phyloP scores from a whole-genome alignment of 2,329 filamentous ascomycete species.

The Fusarium sp. region DNA sequence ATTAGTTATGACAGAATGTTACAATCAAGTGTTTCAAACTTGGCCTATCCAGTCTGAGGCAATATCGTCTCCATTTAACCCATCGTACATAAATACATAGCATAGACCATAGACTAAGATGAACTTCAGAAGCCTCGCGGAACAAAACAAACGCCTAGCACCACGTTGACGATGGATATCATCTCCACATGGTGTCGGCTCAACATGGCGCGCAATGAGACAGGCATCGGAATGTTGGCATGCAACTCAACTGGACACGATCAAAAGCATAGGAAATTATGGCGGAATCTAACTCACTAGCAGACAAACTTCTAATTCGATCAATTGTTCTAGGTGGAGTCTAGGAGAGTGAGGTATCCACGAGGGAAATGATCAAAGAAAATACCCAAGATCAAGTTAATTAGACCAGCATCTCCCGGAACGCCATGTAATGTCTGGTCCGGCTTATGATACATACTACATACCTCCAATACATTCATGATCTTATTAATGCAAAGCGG shows the following conservation, averaged over 20 bases:
- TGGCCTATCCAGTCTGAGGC: constrained; percentile 1
- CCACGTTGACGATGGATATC: constrained; percentile 3
- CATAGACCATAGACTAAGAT: background rate
- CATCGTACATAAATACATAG: background rate
- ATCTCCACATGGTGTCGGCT: constrained; percentile 39
- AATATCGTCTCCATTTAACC: constrained; percentile 19
- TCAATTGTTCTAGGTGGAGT: constrained; percentile 9
- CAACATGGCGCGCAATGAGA: constrained; percentile 33
- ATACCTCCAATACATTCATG: background rate
- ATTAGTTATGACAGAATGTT: constrained; percentile 1
- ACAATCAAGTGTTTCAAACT: constrained; percentile 35
- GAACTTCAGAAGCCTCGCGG: constrained; percentile 31
- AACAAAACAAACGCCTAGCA: constrained; percentile 25
- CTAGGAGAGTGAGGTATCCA: background rate
- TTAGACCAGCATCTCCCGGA: constrained; percentile 4
- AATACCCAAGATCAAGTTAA: background rate
- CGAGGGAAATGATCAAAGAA: constrained; percentile 17
- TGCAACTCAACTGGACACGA: background rate
- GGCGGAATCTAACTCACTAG: background rate
- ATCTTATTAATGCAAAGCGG: background rate
- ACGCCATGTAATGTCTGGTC: constrained; percentile 1
- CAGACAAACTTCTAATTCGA: background rate
- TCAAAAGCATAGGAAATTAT: background rate
- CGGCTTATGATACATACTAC: background rate
- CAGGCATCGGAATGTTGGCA: constrained; percentile 21